Evolutionary conservation across 345 rosid genomes (phyloP).

Genomic region (Eucalyptus urophylla): DNA sequence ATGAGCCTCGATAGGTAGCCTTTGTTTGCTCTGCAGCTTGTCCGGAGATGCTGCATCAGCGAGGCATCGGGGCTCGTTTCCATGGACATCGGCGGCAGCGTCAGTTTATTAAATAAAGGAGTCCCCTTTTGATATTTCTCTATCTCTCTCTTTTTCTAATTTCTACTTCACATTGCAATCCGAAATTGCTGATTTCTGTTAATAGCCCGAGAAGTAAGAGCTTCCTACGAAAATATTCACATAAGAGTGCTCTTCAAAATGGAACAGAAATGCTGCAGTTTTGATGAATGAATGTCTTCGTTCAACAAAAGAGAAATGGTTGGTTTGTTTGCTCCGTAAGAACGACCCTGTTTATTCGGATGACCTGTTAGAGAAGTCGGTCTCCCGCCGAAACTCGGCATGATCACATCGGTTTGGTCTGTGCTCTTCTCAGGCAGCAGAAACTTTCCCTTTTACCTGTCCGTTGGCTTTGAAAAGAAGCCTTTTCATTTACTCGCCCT

Average conservation of each 20-base stretch:
- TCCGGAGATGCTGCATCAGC: neutral
- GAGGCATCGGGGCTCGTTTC: neutral
- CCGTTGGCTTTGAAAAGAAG: neutral
- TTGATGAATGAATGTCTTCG: neutral
- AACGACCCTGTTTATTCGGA: neutral
- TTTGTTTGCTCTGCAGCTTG: neutral
- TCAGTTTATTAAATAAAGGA: neutral
- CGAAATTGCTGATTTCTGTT: neutral
- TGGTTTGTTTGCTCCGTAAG: neutral
- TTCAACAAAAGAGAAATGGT: neutral
- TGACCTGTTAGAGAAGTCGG: neutral
- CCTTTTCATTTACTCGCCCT: neutral
- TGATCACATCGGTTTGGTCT: neutral
- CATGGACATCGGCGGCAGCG: neutral
- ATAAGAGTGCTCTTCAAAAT: neutral
- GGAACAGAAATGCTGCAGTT: neutral
- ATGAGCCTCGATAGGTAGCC: neutral
- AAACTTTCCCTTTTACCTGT: neutral
- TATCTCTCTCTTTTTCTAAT: neutral
- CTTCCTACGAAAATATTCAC: neutral
- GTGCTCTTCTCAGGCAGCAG: neutral
- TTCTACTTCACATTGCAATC: neutral
- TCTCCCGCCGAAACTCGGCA: neutral
- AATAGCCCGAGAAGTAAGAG: neutral
- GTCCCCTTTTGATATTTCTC: neutral